phyloP scores from a whole-genome alignment of 495 filamentous ascomycete genomes.

The Penicillium alfredii region DNA sequence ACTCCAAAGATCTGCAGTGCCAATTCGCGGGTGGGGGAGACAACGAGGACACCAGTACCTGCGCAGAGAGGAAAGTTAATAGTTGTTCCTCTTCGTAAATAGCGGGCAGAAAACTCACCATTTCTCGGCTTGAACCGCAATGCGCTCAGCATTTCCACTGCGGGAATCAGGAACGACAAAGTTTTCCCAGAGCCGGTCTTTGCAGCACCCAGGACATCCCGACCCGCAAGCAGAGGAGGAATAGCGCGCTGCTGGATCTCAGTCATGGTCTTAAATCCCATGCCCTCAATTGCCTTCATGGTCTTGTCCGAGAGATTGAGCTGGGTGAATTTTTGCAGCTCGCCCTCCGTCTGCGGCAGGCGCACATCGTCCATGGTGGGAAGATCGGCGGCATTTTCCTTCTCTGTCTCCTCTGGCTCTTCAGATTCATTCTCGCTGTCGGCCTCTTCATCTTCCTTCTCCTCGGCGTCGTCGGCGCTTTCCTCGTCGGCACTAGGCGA shows the following conservation, averaged over 20 bases:
- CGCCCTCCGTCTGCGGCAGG: conserved; percentile 49
- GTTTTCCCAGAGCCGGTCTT: conserved; percentile 98
- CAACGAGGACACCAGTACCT: conserved; percentile 80
- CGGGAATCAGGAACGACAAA: conserved; percentile 88
- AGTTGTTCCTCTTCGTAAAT: conserved; percentile 1
- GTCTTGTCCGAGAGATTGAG: conserved; percentile 83
- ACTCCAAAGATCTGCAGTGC: conserved; percentile 96
- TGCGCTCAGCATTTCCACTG: conserved; percentile 87
- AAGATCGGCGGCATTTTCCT: conserved; percentile 33
- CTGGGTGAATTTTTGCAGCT: conserved; percentile 64
- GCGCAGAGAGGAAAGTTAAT: conserved; percentile 3
- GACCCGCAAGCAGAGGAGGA: conserved; percentile 79
- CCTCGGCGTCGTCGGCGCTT: conserved; percentile 19
- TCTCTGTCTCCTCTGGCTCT: conserved; percentile 5
- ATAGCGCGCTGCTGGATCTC: conserved; percentile 89
- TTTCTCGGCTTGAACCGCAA: conserved; percentile 82
- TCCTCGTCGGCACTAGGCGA: conserved; percentile 30
- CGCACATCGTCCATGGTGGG: conserved; percentile 47
- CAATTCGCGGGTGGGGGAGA: conserved; percentile 66
- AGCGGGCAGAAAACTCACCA: conserved; percentile 31
- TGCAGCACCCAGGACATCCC: conserved; percentile 91
- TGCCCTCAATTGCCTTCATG: conserved; percentile 78
- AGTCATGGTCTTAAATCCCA: conserved; percentile 94
- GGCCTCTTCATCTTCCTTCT: conserved; percentile 20
- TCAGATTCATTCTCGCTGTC: conserved; percentile 23